Conservation (phyloP, 345 rosid genomes). For the Eucalyptus guilfoylei region DNA sequence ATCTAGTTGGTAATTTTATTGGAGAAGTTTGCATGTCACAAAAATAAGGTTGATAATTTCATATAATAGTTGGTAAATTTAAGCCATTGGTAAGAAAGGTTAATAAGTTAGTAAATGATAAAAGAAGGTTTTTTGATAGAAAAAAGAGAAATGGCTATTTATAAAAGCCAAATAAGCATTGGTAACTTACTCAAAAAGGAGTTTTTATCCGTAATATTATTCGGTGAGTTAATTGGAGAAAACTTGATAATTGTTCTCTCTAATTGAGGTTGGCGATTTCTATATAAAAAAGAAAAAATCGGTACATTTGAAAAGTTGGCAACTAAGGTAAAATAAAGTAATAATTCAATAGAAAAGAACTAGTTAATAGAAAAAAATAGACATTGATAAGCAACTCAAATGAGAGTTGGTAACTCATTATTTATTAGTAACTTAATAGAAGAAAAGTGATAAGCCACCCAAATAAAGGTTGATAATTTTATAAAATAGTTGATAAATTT, state of each 20-base stretch:
- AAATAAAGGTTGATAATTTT: not conserved
- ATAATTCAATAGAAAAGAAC: not conserved
- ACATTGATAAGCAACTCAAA: not conserved
- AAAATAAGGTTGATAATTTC: not conserved
- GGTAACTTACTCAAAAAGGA: not conserved
- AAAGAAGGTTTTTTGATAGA: not conserved
- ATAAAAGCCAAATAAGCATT: not conserved
- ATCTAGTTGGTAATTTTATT: not conserved
- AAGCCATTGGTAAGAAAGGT: not conserved
- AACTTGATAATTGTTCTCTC: not conserved
- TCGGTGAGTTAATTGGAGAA: not conserved
- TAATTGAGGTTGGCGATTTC: not conserved
- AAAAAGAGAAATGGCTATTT: not conserved
- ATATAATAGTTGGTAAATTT: not conserved
- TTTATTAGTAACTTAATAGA: not conserved
- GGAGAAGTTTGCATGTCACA: not conserved
- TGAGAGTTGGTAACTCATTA: not conserved
- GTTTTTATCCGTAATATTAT: not conserved
- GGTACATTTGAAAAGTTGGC: not conserved
- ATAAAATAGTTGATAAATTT: not conserved
- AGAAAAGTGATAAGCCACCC: not conserved
- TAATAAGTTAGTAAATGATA: not conserved
- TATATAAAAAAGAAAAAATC: not conserved
- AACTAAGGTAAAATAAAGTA: not conserved
- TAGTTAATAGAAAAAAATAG: not conserved